These are phyloP conservation scores for Salix exigua DNA, from an alignment of 345 rosid species.

Conservation along the genomic window DNA sequence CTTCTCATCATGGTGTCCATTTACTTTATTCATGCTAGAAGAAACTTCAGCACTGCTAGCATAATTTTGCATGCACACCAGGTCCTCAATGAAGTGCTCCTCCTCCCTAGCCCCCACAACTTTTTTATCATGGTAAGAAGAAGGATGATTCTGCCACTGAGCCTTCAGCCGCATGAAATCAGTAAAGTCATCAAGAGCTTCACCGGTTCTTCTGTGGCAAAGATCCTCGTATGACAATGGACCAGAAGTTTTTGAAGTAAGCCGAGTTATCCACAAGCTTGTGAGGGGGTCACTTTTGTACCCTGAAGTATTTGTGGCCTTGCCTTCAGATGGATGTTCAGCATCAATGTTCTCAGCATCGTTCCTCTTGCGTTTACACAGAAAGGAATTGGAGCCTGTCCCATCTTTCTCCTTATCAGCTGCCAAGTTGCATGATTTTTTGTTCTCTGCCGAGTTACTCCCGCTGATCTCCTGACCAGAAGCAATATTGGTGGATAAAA, in stretches of 20 bases:
- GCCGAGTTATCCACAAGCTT: conserved; percentile 76
- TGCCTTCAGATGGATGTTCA: conserved; percentile 34
- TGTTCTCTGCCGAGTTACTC: conserved; percentile 30
- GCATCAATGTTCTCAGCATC: conserved; percentile 22
- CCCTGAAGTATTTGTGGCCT: conserved; percentile 24
- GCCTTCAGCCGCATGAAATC: conserved; percentile 27
- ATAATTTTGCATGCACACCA: conserved; percentile 9
- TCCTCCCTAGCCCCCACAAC: conserved; percentile 19
- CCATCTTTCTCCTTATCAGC: conserved; percentile 28
- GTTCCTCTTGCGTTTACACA: conserved; percentile 31
- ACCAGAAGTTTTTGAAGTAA: conserved; percentile 41
- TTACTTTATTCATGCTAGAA: conserved; percentile 25
- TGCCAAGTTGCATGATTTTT: conserved; percentile 25
- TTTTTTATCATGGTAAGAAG: conserved; percentile 15
- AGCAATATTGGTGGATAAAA: conserved; percentile 25
- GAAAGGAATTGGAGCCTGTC: conserved; percentile 35
- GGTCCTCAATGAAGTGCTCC: conserved; percentile 18
- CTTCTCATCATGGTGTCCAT: conserved; percentile 31
- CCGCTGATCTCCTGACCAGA: conserved; percentile 21
- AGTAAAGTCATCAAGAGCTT: conserved; percentile 23
- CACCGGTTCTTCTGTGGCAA: conserved; percentile 4
- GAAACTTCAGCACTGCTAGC: conserved; percentile 28
- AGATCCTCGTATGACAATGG: conserved; percentile 23
- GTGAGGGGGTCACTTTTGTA: conserved; percentile 42
- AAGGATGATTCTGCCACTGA: conserved; percentile 12